Conservation (phyloP, 345 rosid species). For the Nasturtium officinale region DNA sequence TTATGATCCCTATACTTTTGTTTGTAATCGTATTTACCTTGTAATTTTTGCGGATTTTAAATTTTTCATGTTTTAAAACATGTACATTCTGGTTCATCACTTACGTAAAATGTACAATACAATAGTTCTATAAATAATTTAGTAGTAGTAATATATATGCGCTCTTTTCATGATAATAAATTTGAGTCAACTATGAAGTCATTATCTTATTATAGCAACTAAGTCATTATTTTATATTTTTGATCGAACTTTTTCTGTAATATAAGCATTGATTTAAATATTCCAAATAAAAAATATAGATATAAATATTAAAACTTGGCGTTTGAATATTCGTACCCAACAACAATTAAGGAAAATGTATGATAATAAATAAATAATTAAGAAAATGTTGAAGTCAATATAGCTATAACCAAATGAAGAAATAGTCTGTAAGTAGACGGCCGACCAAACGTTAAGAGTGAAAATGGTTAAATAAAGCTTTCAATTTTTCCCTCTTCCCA, state of each 20-base stretch:
- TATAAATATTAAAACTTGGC: not conserved
- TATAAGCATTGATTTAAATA: not conserved
- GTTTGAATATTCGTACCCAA: not conserved
- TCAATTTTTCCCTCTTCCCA: not conserved
- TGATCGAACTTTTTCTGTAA: not conserved
- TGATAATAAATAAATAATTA: not conserved
- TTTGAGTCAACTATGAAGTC: not conserved
- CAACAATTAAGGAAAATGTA: not conserved
- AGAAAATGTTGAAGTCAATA: not conserved
- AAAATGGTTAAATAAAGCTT: not conserved
- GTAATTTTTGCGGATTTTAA: not conserved
- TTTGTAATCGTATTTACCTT: not conserved
- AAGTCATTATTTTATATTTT: not conserved
- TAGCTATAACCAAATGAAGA: not conserved
- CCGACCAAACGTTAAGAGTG: not conserved
- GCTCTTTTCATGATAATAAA: not conserved
- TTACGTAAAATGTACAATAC: too few relatives aligned
- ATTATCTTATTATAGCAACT: constrained; percentile 3
- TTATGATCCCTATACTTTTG: constrained; percentile 3
- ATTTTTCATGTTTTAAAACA: not conserved
- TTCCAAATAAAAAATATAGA: not conserved
- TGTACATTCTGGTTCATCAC: too few relatives aligned
- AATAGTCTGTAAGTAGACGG: not conserved
- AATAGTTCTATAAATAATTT: not conserved
- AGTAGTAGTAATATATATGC: not conserved